Conservation (phyloP, 2,329 filamentous ascomycete genomes). For the Lanzia echinophila region DNA sequence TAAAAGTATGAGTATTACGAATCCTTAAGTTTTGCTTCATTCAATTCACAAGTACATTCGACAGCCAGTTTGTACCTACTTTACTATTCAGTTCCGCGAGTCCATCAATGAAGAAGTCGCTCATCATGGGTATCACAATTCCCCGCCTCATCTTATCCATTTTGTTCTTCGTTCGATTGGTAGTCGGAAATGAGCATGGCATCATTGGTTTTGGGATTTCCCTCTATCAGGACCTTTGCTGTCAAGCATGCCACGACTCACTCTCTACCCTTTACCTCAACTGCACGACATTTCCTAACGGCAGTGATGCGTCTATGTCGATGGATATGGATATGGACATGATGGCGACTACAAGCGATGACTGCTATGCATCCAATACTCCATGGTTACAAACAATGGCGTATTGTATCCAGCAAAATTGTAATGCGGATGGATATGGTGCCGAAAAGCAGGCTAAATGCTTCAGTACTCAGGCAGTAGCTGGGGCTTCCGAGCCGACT, state of each 20-base stretch:
- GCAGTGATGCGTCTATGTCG: neutral
- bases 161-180: neutral
- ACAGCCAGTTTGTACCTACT: too few relatives aligned
- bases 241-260: constrained; percentile 7
- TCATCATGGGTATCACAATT: neutral
- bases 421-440: neutral
- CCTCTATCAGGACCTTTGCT: constrained; percentile 7
- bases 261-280: constrained; percentile 7
- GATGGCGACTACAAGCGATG: neutral
- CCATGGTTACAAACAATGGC: constrained; percentile 22
- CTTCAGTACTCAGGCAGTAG: neutral
- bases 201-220: constrained; percentile 58
- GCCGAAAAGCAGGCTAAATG: neutral
- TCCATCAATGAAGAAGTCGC: neutral
- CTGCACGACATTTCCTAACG: constrained; percentile 3
- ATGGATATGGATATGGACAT: neutral
- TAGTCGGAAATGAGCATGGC: constrained; percentile 41
- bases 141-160: neutral
- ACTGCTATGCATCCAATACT: constrained; percentile 4
- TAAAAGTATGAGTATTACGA: too few relatives aligned
- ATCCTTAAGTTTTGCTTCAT: too few relatives aligned
- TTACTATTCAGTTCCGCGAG: neutral
- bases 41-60: too few relatives aligned
- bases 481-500: neutral
- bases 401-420: neutral